phyloP scores from a whole-genome alignment of 2,329 filamentous ascomycete species.

The Onygenales sp. region DNA sequence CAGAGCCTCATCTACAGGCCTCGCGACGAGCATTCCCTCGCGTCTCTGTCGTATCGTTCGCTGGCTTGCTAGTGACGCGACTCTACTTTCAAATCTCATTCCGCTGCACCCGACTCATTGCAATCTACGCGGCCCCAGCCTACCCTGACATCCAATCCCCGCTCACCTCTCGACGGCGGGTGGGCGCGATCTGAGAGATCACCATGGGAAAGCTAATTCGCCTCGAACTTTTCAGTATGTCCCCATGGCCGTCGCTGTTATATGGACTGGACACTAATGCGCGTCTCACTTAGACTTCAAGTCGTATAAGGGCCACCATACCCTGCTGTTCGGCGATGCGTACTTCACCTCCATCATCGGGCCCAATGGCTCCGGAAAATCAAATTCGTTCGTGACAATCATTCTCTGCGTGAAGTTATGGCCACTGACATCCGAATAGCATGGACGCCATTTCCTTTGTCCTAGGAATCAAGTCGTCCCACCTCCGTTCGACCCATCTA shows the following conservation, averaged over 20 bases:
- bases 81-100: background rate
- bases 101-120: background rate
- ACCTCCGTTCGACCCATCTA: conserved; percentile 85
- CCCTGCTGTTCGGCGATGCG: conserved; percentile 87
- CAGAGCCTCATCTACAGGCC: background rate
- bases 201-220: conserved; percentile 90
- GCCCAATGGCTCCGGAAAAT: conserved; percentile 98
- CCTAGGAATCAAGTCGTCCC: conserved; percentile 96
- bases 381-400: conserved; percentile 66
- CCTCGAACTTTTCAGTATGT: conserved; percentile 83
- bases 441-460: conserved; percentile 99
- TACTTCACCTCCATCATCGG: conserved; percentile 99
- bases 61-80: background rate
- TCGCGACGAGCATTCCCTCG: background rate
- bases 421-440: conserved; percentile 35
- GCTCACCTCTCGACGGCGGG: background rate
- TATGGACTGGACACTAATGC: background rate
- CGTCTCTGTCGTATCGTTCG: background rate
- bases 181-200: background rate
- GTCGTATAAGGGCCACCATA: conserved; percentile 96
- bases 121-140: background rate
- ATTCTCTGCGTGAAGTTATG: background rate
- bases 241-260: conserved; percentile 10
- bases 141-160: background rate
- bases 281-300: conserved; percentile 69